A percentile compares a stretch with the other conserved stretches of the same genome.
Evolutionary conservation across 805 yeast genomes (phyloP).

Genomic region (Nakazawaea holstii): DNA sequence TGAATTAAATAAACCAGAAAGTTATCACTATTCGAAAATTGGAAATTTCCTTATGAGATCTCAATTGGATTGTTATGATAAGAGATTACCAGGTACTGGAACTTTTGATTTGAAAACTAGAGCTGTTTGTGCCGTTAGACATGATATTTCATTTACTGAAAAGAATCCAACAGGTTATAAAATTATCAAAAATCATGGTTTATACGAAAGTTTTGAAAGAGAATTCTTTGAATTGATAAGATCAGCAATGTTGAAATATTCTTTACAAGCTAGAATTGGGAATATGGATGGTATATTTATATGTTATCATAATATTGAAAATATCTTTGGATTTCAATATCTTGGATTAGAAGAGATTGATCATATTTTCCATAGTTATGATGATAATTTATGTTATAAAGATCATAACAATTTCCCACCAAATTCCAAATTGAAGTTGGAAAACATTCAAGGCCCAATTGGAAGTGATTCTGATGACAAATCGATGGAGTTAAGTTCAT

Average conservation of each 20-base stretch:
- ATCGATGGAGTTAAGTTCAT: constrained; percentile 33
- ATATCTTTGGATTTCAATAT: constrained; percentile 88
- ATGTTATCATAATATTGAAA: constrained; percentile 80
- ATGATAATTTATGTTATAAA: constrained; percentile 18
- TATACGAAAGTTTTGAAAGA: constrained; percentile 73
- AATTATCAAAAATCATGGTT: constrained; percentile 56
- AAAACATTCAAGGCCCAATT: constrained; percentile 6
- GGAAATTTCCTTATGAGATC: constrained; percentile 80
- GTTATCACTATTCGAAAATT: constrained; percentile 67
- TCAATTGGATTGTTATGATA: constrained; percentile 80
- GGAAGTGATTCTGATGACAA: constrained; percentile 14
- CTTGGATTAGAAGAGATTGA: constrained; percentile 73
- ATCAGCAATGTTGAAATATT: constrained; percentile 76
- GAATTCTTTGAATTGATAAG: constrained; percentile 73
- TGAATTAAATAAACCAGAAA: constrained; percentile 17
- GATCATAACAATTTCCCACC: constrained; percentile 9
- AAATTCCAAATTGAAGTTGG: neutral
- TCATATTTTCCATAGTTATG: constrained; percentile 46
- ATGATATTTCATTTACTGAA: constrained; percentile 58
- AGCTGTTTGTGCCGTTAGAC: constrained; percentile 82
- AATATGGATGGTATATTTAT: constrained; percentile 95
- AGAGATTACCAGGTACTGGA: constrained; percentile 80
- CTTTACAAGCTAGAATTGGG: constrained; percentile 90
- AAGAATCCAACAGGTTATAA: constrained; percentile 59
- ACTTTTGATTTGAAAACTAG: constrained; percentile 89